Evolutionary conservation across 2,329 filamentous ascomycete genomes (phyloP).

Genomic region (Hymenoscyphus linearis): DNA sequence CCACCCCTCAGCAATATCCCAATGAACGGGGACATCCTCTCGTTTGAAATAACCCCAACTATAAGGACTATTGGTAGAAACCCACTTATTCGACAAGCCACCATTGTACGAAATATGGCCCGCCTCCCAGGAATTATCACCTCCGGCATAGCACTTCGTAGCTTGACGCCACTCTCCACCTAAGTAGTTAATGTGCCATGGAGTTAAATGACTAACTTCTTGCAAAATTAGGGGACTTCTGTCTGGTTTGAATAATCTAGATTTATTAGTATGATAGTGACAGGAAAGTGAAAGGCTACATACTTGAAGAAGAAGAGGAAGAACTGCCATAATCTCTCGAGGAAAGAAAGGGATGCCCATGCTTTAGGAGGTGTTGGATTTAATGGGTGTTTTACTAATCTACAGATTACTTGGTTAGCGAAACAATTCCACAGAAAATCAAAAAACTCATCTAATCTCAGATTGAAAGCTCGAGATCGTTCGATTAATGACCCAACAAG

Average conservation of each 20-base stretch:
- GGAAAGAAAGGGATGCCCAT: neutral
- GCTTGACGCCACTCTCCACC: conserved; percentile 43
- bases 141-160: conserved; percentile 48
- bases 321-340: conserved; percentile 2
- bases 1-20: conserved; percentile 49
- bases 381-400: conserved; percentile 14
- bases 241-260: conserved; percentile 1
- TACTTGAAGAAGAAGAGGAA: conserved; percentile 2
- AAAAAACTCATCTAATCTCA: neutral
- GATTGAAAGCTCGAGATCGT: too few relatives aligned
- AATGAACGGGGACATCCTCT: conserved; percentile 50
- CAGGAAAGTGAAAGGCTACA: neutral
- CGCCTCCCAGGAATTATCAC: conserved; percentile 45
- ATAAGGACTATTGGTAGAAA: conserved; percentile 47
- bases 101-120: conserved; percentile 48
- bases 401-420: conserved; percentile 14
- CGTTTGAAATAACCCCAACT: conserved; percentile 47
- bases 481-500: neutral
- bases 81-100: conserved; percentile 49
- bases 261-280: neutral
- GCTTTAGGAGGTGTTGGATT: neutral
- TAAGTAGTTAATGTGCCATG: conserved; percentile 51
- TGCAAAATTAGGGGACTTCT: neutral
- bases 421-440: neutral
- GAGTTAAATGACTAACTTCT: conserved; percentile 39